These are phyloP conservation scores for Phaffia australis DNA, from an alignment of 768 basidiomycete species.

Conservation along the genomic window DNA sequence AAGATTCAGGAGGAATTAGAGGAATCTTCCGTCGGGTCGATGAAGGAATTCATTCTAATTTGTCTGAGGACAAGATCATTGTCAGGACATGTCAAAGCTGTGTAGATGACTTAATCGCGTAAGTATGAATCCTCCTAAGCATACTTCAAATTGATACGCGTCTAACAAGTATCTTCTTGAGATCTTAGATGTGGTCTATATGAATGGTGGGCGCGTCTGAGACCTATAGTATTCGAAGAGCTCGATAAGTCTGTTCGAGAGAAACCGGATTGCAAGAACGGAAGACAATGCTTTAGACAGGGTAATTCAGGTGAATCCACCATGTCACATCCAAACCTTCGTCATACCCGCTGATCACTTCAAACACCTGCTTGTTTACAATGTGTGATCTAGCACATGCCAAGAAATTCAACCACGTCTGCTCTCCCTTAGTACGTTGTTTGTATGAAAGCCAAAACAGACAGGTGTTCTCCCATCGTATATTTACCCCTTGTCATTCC, in stretches of 20 bases:
- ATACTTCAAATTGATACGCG: not conserved
- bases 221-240: slow-evolving; percentile 8
- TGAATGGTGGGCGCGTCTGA: slow-evolving; percentile 22
- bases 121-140: not conserved
- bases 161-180: not conserved
- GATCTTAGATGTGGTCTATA: slow-evolving; percentile 12
- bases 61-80: not conserved
- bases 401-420: slow-evolving; percentile 23
- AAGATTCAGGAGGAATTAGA: slow-evolving; percentile 14
- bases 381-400: not conserved
- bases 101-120: slow-evolving; percentile 19
- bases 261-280: slow-evolving; percentile 15
- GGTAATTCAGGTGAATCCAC: not conserved
- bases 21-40: slow-evolving; percentile 22
- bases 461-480: not conserved
- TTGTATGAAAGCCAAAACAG: no score
- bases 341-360: not conserved
- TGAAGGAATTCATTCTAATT: slow-evolving; percentile 20
- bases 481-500: no score
- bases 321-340: not conserved
- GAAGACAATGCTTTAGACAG: slow-evolving; percentile 9
- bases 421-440: slow-evolving; percentile 5
- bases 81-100: slow-evolving; percentile 13
- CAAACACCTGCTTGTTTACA: not conserved
- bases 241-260: slow-evolving; percentile 10